Evolutionary conservation across 1,284 basidiomycete species (phyloP).

Genomic region (Megacollybia platyphylla): DNA sequence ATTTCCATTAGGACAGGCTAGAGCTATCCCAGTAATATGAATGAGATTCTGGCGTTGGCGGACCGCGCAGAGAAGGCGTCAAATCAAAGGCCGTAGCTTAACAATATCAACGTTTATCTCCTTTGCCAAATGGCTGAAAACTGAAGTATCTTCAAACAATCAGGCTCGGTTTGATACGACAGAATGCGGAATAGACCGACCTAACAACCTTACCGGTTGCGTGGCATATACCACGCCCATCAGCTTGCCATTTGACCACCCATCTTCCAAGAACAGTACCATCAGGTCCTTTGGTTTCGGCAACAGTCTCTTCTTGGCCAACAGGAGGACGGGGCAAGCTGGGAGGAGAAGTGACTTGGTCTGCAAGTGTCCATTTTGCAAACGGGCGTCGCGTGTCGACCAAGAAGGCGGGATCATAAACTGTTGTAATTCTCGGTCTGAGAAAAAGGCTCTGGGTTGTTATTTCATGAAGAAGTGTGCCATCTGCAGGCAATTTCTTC

Average conservation of each 20-base stretch:
- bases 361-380: slow-evolving; percentile 71
- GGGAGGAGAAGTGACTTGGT: slow-evolving; percentile 32
- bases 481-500: slow-evolving; percentile 24
- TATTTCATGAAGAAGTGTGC: slow-evolving; percentile 50
- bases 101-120: too few relatives aligned
- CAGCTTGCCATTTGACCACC: slow-evolving; percentile 62
- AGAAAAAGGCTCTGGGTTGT: slow-evolving; percentile 57
- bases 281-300: slow-evolving; percentile 55
- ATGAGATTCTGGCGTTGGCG: too few relatives aligned
- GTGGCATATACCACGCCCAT: slow-evolving; percentile 47
- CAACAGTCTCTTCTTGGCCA: slow-evolving; percentile 61
- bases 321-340: slow-evolving; percentile 19
- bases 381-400: slow-evolving; percentile 60
- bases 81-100: too few relatives aligned
- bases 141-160: too few relatives aligned
- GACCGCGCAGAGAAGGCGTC: too few relatives aligned
- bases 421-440: slow-evolving; percentile 36
- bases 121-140: too few relatives aligned
- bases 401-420: slow-evolving; percentile 63
- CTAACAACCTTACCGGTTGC: slow-evolving; percentile 46
- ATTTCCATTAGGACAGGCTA: too few relatives aligned
- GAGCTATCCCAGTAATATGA: too few relatives aligned
- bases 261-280: slow-evolving; percentile 62
- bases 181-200: slow-evolving; percentile 23
- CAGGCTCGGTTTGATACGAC: too few relatives aligned